Evolutionary conservation across 805 yeast species (phyloP).

Genomic region (Candida morakotiae): DNA sequence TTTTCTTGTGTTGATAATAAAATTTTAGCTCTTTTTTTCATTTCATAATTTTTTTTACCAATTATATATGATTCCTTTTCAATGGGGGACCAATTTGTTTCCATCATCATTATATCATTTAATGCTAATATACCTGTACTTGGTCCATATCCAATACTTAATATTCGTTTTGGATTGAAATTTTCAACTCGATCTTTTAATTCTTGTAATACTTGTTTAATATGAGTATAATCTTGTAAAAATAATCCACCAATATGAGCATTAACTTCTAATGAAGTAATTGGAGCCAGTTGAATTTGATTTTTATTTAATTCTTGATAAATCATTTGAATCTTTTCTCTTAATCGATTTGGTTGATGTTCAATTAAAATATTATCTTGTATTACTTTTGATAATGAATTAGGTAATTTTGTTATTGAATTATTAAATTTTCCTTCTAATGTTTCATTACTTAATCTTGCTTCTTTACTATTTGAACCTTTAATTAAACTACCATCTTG

Average conservation of each 20-base stretch:
- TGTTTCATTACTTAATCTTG: slow-evolving; percentile 58
- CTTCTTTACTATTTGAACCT: slow-evolving; percentile 45
- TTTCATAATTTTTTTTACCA: slow-evolving; percentile 53
- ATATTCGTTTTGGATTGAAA: slow-evolving; percentile 62
- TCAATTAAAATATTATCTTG: slow-evolving; percentile 57
- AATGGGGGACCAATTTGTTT: slow-evolving; percentile 49
- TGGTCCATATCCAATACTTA: slow-evolving; percentile 88
- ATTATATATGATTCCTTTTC: slow-evolving; percentile 68
- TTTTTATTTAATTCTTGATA: slow-evolving; percentile 49
- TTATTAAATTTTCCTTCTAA: slow-evolving; percentile 52
- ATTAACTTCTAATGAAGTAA: slow-evolving; percentile 54
- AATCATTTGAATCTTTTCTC: slow-evolving; percentile 57
- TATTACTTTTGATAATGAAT: slow-evolving; percentile 51
- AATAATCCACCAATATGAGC: slow-evolving; percentile 78
- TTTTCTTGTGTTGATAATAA: slow-evolving; percentile 62
- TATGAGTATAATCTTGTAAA: slow-evolving; percentile 73
- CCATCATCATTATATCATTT: slow-evolving; percentile 78
- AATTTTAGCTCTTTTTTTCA: slow-evolving; percentile 78
- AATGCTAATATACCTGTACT: slow-evolving; percentile 87
- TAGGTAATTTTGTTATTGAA: slow-evolving; percentile 52
- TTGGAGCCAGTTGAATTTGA: slow-evolving; percentile 50
- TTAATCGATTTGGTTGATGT: slow-evolving; percentile 60
- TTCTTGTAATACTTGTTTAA: slow-evolving; percentile 63
- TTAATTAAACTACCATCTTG: slow-evolving; percentile 37
- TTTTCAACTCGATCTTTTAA: slow-evolving; percentile 46